phyloP scores from a whole-genome alignment of 139 green algal genomes.

The Chlorella sp. region DNA sequence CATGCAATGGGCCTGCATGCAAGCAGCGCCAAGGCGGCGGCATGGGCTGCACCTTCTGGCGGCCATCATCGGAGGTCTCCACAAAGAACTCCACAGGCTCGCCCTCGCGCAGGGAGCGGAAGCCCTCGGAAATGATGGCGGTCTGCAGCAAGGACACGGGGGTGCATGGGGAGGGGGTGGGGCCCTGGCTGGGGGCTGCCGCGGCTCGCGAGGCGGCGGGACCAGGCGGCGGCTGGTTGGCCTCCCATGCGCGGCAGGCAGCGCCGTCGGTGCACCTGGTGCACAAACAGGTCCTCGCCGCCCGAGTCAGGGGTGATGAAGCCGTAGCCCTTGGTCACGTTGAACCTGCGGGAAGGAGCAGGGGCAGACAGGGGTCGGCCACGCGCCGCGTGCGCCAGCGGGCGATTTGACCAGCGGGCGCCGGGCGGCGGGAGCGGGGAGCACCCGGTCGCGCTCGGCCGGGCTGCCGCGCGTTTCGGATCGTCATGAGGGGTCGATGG shows the following conservation, averaged over 20 bases:
- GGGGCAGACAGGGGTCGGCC: neutral
- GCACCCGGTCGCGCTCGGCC: neutral
- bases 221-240: too few relatives aligned
- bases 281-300: conserved; percentile 80
- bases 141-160: conserved; percentile 36
- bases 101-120: conserved; percentile 76
- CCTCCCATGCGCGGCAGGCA: too few relatives aligned
- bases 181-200: too few relatives aligned
- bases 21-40: too few relatives aligned
- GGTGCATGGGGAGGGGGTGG: neutral
- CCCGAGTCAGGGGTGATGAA: conserved; percentile 79
- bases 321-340: conserved; percentile 76
- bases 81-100: conserved; percentile 80
- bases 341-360: conserved; percentile 72
- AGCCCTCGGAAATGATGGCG: conserved; percentile 77
- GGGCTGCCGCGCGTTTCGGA: neutral
- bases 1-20: too few relatives aligned
- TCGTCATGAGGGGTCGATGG: too few relatives aligned
- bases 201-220: neutral
- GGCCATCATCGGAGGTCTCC: conserved; percentile 67
- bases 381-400: neutral
- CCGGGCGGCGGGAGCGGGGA: neutral
- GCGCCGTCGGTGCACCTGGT: conserved; percentile 50
- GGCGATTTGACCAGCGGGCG: neutral
- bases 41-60: conserved; percentile 58